These are phyloP conservation scores for Eucalyptus erythrocorys DNA, from an alignment of 345 rosid genomes.

Conservation along the genomic window DNA sequence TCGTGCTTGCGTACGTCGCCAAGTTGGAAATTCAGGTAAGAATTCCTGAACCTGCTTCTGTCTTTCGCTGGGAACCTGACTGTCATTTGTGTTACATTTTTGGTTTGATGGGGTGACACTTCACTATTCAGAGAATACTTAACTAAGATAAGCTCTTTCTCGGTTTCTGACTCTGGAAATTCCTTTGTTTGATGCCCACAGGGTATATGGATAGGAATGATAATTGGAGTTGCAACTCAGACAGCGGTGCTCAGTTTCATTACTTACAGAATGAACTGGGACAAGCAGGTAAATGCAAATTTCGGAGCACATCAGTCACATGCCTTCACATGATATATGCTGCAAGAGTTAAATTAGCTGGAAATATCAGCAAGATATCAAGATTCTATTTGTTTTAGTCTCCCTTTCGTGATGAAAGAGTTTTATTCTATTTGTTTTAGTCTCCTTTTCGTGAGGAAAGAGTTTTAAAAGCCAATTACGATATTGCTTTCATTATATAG, in stretches of 20 bases:
- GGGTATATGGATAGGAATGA: conserved; percentile 41
- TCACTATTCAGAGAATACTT: neutral
- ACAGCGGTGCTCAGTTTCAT: conserved; percentile 11
- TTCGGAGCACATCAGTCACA: neutral
- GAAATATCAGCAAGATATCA: neutral
- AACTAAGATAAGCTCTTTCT: neutral
- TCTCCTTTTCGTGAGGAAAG: neutral
- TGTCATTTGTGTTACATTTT: neutral
- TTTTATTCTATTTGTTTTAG: neutral
- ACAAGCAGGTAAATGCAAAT: neutral
- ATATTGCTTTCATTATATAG: neutral
- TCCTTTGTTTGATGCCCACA: neutral
- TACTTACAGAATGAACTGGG: conserved; percentile 15
- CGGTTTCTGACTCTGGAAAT: neutral
- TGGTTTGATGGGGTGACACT: neutral
- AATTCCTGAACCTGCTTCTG: neutral
- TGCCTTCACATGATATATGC: neutral
- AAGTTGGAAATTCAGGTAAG: neutral
- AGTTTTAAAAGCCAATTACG: neutral
- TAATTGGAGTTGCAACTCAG: conserved; percentile 21
- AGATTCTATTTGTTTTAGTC: neutral
- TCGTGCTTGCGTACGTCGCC: neutral
- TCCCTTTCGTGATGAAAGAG: neutral
- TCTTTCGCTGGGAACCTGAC: neutral
- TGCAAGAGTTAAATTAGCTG: neutral